Evolutionary conservation across 768 basidiomycete genomes (phyloP), one percentile per base, ranked within the genome.

Genomic region (Phaeotremella fagi): DNA sequence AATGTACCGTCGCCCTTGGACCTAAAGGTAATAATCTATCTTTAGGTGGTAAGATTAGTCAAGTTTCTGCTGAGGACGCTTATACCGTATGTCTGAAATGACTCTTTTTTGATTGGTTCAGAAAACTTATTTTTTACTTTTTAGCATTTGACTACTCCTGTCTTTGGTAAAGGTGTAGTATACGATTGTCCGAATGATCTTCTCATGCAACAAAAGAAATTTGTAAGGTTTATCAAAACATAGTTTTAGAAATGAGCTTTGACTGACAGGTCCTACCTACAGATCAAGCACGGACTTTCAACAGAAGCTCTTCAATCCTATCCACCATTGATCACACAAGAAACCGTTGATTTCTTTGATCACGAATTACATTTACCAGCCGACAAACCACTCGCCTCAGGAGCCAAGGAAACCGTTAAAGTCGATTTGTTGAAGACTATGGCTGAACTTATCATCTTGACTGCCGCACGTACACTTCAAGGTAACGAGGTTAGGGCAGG

Each of bases 151-250:
- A 94, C 91, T 0, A 92, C 87, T 0, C 94, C 94, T 3, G 85
- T 98, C 12, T 99, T 99, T 67, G 95, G 95, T 41, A 90, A 90
- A 69, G 92, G 89, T 43, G 95, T 99, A 42, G 92, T 97, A 11
- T 99, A 98, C 72, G 95, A 98, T 64, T 84, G 88, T 46, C 94
- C 95, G 27, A 98, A 98, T 74, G 88, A 92, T 43, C 77, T 87
- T 41, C 85, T 99, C 75, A 98, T 99, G 92, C 91, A 99, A 67
- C 95, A 99, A 75, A 99, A 99, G 80, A 87, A 86, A 72, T 97
- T 97, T 69, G 86, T 64, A 31, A 61, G 70, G 60, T 9, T 9
- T 52, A 41, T 23, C 20, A 20, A 6, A 14, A 41, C 18, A 7
- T 41, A 11, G 31, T 16, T 33, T 16, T 7, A 16, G 7, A 7